phyloP scores from a whole-genome alignment of 1,284 basidiomycete genomes.

The Puccinia novopanici region DNA sequence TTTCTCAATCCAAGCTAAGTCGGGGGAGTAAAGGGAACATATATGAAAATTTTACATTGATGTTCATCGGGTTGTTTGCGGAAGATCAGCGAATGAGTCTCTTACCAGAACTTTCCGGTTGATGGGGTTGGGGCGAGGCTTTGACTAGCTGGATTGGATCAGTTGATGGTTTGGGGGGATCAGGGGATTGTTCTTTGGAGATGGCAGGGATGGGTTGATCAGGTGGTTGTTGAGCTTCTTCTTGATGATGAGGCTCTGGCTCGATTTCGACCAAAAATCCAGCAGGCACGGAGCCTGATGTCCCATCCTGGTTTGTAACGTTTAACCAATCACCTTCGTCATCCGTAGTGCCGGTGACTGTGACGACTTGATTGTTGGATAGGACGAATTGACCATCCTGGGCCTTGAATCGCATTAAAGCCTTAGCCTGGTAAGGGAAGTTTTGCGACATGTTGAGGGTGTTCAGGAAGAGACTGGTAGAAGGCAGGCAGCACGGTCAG shows the following conservation, averaged over 20 bases:
- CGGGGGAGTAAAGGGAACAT: neutral
- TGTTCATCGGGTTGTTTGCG: neutral
- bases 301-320: constrained; percentile 19
- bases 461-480: neutral
- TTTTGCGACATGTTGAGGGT: constrained; percentile 22
- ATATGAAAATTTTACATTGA: neutral
- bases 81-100: neutral
- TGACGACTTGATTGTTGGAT: constrained; percentile 26
- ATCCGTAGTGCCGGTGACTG: constrained; percentile 41
- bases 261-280: constrained; percentile 46
- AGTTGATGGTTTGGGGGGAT: neutral
- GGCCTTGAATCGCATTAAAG: constrained; percentile 51
- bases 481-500: neutral
- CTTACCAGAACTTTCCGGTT: neutral
- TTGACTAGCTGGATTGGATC: neutral
- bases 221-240: neutral
- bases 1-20: neutral
- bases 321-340: constrained; percentile 46
- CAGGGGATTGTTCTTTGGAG: neutral
- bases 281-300: constrained; percentile 43
- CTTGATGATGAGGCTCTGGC: neutral
- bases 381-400: constrained; percentile 49
- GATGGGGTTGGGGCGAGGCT: neutral
- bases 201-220: neutral
- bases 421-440: constrained; percentile 45